Evolutionary conservation across 225 moss, liverwort and hornwort genomes (phyloP).

Genomic region (Asterella californica): DNA sequence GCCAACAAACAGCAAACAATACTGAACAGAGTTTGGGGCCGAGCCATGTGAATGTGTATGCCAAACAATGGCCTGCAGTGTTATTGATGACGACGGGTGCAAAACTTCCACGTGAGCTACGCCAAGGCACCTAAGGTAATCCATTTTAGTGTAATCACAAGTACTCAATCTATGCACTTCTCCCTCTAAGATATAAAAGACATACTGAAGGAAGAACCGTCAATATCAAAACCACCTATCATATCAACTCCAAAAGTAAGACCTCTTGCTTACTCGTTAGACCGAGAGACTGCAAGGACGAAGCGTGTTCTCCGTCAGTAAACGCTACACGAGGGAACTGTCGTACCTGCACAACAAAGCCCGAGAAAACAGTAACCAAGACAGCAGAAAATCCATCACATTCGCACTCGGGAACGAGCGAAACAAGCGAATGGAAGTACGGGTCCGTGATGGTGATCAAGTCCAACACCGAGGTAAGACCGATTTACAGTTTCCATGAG

Average conservation of each 20-base stretch:
- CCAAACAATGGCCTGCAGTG: conserved; percentile 19
- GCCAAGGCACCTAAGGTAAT: conserved; percentile 11
- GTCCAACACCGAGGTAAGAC: neutral
- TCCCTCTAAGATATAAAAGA: neutral
- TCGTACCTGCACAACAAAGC: conserved; percentile 34
- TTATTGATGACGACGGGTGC: conserved; percentile 13
- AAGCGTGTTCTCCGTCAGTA: conserved; percentile 45
- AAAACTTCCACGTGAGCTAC: conserved; percentile 14
- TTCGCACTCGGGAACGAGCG: neutral
- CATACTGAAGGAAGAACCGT: neutral
- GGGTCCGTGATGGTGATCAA: neutral
- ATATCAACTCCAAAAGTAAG: conserved; percentile 52
- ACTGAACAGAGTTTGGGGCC: conserved; percentile 12
- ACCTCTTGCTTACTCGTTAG: conserved; percentile 59
- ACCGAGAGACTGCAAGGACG: conserved; percentile 47
- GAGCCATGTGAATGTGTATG: conserved; percentile 18
- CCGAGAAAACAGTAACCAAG: neutral
- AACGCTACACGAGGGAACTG: conserved; percentile 58
- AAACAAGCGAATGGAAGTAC: neutral
- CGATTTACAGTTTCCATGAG: neutral
- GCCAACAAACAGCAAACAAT: conserved; percentile 18
- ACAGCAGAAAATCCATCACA: neutral
- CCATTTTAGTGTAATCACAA: conserved; percentile 17
- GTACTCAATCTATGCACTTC: conserved; percentile 2
- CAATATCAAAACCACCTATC: neutral